Conservation (phyloP, 176 grass and related monocot genomes). For the Bothriochloa decipiens region DNA sequence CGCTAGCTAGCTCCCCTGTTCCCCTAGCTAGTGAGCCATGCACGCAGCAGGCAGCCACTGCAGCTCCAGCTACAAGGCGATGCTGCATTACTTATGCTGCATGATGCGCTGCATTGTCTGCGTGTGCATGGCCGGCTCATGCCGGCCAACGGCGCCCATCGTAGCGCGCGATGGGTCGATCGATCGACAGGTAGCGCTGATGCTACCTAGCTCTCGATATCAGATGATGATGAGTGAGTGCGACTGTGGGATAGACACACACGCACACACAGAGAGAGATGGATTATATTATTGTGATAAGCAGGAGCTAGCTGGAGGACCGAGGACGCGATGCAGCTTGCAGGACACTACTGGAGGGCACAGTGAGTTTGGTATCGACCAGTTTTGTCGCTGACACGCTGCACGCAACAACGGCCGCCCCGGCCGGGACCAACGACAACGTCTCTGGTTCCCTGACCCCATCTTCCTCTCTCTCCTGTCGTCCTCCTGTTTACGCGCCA, state of each 20-base stretch:
- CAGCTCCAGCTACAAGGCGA: background rate
- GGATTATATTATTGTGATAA: background rate
- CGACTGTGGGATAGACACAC: background rate
- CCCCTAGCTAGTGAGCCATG: background rate
- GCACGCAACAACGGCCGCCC: constrained; percentile 1
- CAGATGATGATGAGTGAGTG: background rate
- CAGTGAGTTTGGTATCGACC: constrained; percentile 57
- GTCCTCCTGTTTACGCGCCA: constrained; percentile 48
- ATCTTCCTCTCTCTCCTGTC: background rate
- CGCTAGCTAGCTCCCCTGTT: too few relatives aligned
- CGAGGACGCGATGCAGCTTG: background rate
- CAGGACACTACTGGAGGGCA: background rate
- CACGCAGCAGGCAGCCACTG: background rate
- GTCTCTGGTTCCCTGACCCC: background rate
- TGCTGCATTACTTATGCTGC: background rate
- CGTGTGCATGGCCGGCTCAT: background rate
- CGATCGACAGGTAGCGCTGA: background rate
- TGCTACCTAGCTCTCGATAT: background rate
- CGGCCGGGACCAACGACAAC: background rate
- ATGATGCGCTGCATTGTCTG: background rate
- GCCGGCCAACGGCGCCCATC: background rate
- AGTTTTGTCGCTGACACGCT: constrained; percentile 44
- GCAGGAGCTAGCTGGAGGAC: background rate
- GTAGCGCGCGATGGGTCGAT: background rate
- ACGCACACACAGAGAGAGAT: background rate